These are phyloP conservation scores for Citrullus colocynthis DNA, from an alignment of 306 rosid genomes.

Conservation along the genomic window DNA sequence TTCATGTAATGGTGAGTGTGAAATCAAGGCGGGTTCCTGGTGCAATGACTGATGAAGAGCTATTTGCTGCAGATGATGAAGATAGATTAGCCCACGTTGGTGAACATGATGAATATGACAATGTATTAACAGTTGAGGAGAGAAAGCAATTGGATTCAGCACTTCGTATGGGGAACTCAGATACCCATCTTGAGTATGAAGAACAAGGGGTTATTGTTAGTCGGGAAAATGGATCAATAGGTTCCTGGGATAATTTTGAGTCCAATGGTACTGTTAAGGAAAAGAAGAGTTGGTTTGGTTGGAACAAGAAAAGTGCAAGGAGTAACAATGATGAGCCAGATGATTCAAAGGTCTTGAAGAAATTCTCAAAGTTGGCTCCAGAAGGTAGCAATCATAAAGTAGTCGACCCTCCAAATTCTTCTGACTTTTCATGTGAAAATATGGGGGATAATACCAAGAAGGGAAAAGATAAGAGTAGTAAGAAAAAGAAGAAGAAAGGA, in stretches of 20 bases:
- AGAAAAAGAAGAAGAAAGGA: constrained; percentile 81
- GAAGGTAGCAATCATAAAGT: constrained; percentile 63
- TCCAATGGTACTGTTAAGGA: constrained; percentile 62
- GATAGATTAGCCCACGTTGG: constrained; percentile 52
- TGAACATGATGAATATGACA: constrained; percentile 65
- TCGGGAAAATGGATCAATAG: constrained; percentile 54
- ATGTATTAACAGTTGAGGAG: constrained; percentile 86
- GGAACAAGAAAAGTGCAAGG: constrained; percentile 69
- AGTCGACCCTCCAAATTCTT: constrained; percentile 51
- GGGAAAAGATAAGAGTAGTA: constrained; percentile 64
- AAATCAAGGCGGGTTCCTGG: constrained; percentile 98
- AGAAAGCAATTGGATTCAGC: constrained; percentile 82
- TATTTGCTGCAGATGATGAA: constrained; percentile 71
- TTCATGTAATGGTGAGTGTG: constrained; percentile 84
- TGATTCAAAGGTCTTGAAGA: constrained; percentile 16
- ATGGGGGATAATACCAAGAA: constrained; percentile 39
- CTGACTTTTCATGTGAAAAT: constrained; percentile 38
- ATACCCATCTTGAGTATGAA: constrained; percentile 47
- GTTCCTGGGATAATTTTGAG: constrained; percentile 51
- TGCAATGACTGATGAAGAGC: constrained; percentile 98
- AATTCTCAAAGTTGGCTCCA: constrained; percentile 49
- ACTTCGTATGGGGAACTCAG: constrained; percentile 55
- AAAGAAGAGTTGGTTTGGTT: constrained; percentile 91
- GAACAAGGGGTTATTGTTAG: constrained; percentile 38
- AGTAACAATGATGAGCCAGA: constrained; percentile 41